These are phyloP conservation scores for Brettanomyces naardenensis DNA, from an alignment of 805 yeast species.

Conservation along the genomic window DNA sequence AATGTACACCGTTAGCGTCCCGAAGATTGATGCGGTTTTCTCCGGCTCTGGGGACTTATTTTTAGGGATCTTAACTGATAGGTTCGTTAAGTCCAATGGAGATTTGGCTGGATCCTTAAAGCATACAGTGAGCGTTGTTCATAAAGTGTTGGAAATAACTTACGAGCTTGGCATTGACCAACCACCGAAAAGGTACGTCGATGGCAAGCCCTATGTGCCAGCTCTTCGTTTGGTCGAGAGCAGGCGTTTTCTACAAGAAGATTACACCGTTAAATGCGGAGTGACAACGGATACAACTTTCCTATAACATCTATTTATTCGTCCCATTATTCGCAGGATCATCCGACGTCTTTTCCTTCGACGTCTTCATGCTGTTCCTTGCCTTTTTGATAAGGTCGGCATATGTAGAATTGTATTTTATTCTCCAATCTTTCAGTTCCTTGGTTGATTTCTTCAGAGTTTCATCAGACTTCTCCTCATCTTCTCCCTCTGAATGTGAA, in stretches of 20 bases:
- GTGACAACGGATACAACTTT: not conserved
- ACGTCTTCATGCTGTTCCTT: constrained; percentile 8
- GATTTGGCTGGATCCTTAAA: constrained; percentile 28
- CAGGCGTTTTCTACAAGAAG: constrained; percentile 21
- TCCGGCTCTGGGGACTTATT: constrained; percentile 75
- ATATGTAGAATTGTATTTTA: constrained; percentile 17
- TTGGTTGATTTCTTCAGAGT: constrained; percentile 28
- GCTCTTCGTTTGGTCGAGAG: constrained; percentile 39
- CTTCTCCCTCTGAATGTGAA: constrained; percentile 9
- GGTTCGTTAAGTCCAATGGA: constrained; percentile 27
- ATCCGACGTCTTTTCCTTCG: constrained; percentile 2
- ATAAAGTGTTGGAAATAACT: constrained; percentile 34
- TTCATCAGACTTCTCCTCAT: constrained; percentile 5
- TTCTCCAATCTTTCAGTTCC: constrained; percentile 18
- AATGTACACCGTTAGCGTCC: constrained; percentile 32
- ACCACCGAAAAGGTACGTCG: constrained; percentile 3
- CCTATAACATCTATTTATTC: too few relatives aligned
- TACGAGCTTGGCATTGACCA: constrained; percentile 17
- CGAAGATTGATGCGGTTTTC: constrained; percentile 49
- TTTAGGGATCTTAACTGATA: constrained; percentile 51
- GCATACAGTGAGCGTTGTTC: constrained; percentile 32
- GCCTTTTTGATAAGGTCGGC: constrained; percentile 20
- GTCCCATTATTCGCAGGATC: not conserved
- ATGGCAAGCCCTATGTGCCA: constrained; percentile 26
- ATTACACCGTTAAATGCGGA: not conserved